These are phyloP conservation scores for Phytopythium chamaehyphon DNA, from an alignment of 352 stramenopile genomes.

Conservation along the genomic window DNA sequence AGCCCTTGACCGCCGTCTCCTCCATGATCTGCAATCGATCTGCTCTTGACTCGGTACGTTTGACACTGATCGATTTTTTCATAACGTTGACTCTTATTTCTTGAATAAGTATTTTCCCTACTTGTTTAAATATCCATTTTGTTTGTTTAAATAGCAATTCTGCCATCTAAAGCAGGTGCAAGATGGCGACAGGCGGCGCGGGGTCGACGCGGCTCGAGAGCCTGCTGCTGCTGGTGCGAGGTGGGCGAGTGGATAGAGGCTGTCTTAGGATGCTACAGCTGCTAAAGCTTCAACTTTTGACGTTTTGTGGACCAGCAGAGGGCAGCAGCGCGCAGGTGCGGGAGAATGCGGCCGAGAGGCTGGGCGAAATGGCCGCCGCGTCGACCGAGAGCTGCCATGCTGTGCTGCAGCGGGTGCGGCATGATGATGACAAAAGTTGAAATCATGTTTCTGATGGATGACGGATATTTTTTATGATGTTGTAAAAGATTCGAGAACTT, in stretches of 20 bases:
- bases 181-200: slow-evolving; percentile 12
- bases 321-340: slow-evolving; percentile 67
- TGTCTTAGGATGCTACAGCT: no score
- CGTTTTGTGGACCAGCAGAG: slow-evolving; percentile 23
- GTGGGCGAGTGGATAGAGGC: no score
- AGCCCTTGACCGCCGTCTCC: neutral
- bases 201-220: slow-evolving; percentile 71
- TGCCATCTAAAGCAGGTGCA: no score
- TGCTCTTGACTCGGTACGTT: neutral
- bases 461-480: no score
- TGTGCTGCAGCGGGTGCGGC: slow-evolving; percentile 47
- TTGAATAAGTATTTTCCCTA: neutral
- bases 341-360: slow-evolving; percentile 61
- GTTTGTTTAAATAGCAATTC: no score
- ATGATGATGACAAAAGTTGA: no score
- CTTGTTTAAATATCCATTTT: no score
- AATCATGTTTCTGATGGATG: no score
- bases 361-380: slow-evolving; percentile 54
- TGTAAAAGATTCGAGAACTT: slow-evolving; percentile 39
- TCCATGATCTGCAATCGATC: slow-evolving; percentile 9
- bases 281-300: neutral
- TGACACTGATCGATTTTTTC: no score
- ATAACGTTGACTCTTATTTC: no score
- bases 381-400: slow-evolving; percentile 40
- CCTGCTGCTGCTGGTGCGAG: slow-evolving; percentile 70